These are phyloP conservation scores for Pelargonium citronellum DNA, from an alignment of 441 rosid genomes.

Conservation along the genomic window DNA sequence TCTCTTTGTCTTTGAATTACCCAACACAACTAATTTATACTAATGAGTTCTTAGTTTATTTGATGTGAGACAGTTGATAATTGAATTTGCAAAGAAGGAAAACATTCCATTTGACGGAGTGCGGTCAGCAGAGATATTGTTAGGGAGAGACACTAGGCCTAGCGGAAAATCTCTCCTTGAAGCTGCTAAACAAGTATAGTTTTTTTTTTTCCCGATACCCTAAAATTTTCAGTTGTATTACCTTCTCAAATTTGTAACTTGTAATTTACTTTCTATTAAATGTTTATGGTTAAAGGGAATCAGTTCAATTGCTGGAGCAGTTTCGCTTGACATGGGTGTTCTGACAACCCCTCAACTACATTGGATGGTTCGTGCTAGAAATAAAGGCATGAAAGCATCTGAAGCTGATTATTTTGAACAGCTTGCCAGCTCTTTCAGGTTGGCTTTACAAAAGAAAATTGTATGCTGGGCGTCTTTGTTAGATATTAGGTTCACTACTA, in stretches of 20 bases:
- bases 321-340: slow-evolving; percentile 55
- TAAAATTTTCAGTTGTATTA: not conserved
- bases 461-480: not conserved
- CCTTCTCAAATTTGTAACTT: not conserved
- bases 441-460: not conserved
- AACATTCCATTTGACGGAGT: slow-evolving; percentile 44
- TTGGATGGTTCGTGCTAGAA: slow-evolving; percentile 88
- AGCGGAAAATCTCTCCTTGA: slow-evolving; percentile 80
- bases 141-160: slow-evolving; percentile 92
- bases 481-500: not conserved
- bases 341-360: slow-evolving; percentile 87
- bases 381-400: slow-evolving; percentile 55
- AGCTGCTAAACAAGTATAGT: slow-evolving; percentile 59
- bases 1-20: not conserved
- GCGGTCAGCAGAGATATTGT: slow-evolving; percentile 44
- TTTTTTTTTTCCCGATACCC: not conserved
- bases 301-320: slow-evolving; percentile 54
- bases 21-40: not conserved
- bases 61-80: slow-evolving; percentile 40
- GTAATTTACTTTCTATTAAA: slow-evolving; percentile 8
- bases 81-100: slow-evolving; percentile 57
- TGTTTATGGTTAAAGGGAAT: slow-evolving; percentile 44
- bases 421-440: slow-evolving; percentile 63
- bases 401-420: slow-evolving; percentile 71
- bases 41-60: not conserved